phyloP scores from a whole-genome alignment of 2,329 filamentous ascomycete genomes.

The Byssoonygena ceratinophila region DNA sequence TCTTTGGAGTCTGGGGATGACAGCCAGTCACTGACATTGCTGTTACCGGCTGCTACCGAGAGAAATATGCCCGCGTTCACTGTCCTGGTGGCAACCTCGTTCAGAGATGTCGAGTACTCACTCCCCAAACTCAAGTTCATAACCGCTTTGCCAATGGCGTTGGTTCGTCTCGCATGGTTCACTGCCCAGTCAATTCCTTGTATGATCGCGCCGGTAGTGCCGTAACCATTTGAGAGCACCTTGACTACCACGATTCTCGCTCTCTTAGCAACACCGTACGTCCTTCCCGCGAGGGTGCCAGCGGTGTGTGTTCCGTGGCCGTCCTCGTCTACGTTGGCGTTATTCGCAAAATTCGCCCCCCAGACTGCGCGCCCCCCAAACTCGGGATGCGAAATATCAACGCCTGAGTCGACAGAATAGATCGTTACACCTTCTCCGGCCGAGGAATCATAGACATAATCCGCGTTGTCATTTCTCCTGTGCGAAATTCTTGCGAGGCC shows the following conservation, averaged over 20 bases:
- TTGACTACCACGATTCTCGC: constrained; percentile 40
- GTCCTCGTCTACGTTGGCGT: constrained; percentile 18
- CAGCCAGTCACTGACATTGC: neutral
- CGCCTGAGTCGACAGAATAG: constrained; percentile 32
- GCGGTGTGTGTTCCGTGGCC: constrained; percentile 35
- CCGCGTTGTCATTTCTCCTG: constrained; percentile 16
- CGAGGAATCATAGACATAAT: constrained; percentile 29
- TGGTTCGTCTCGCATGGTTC: constrained; percentile 25
- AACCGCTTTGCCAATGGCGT: constrained; percentile 23
- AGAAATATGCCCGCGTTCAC: constrained; percentile 32
- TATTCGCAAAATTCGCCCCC: constrained; percentile 27
- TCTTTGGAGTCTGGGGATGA: neutral
- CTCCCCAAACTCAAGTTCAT: constrained; percentile 26
- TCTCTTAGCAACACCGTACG: constrained; percentile 32
- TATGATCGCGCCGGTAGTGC: constrained; percentile 39
- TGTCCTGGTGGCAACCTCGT: constrained; percentile 30
- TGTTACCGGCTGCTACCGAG: constrained; percentile 34
- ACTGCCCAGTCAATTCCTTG: constrained; percentile 38
- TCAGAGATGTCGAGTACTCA: constrained; percentile 25
- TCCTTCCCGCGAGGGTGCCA: constrained; percentile 27
- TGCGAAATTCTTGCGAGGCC: constrained; percentile 30
- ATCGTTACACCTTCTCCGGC: constrained; percentile 28
- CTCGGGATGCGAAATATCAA: constrained; percentile 26
- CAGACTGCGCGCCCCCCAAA: constrained; percentile 30
- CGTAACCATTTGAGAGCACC: constrained; percentile 33